These are phyloP conservation scores for Ophiostoma novo-ulmi DNA, from an alignment of 2,329 filamentous ascomycete genomes.

Conservation along the genomic window DNA sequence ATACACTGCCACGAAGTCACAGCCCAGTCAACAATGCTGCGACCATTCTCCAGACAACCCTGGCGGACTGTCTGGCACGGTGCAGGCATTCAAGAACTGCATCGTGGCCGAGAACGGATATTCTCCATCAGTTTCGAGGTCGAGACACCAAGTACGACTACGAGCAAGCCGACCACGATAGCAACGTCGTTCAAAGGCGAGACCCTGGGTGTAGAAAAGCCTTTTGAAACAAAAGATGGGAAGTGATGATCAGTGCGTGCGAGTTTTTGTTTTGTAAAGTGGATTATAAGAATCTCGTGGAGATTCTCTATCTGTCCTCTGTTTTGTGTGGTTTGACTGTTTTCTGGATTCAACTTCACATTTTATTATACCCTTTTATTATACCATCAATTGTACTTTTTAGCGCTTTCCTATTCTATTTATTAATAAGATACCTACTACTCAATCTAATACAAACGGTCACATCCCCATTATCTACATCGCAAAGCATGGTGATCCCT, in stretches of 20 bases:
- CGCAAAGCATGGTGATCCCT: constrained; percentile 4
- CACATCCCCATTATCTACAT: neutral
- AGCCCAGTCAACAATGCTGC: neutral
- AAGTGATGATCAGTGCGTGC: too few relatives aligned
- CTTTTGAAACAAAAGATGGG: too few relatives aligned
- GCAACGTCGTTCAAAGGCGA: neutral
- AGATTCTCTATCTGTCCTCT: too few relatives aligned
- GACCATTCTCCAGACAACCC: neutral
- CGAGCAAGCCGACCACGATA: too few relatives aligned
- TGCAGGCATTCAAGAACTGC: neutral
- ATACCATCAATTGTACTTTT: too few relatives aligned
- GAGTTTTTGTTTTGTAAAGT: too few relatives aligned
- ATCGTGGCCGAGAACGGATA: neutral
- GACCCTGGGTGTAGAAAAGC: too few relatives aligned
- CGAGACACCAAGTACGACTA: neutral
- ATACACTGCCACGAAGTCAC: neutral
- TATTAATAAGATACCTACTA: neutral
- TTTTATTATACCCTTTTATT: too few relatives aligned
- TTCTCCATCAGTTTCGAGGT: neutral
- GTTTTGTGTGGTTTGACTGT: too few relatives aligned
- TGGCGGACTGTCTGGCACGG: neutral
- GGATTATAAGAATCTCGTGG: too few relatives aligned
- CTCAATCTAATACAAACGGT: too few relatives aligned
- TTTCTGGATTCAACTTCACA: too few relatives aligned
- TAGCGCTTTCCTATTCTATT: neutral